These are phyloP conservation scores for Haematococcus lacustris DNA, from an alignment of 139 green algal genomes.

Conservation along the genomic window DNA sequence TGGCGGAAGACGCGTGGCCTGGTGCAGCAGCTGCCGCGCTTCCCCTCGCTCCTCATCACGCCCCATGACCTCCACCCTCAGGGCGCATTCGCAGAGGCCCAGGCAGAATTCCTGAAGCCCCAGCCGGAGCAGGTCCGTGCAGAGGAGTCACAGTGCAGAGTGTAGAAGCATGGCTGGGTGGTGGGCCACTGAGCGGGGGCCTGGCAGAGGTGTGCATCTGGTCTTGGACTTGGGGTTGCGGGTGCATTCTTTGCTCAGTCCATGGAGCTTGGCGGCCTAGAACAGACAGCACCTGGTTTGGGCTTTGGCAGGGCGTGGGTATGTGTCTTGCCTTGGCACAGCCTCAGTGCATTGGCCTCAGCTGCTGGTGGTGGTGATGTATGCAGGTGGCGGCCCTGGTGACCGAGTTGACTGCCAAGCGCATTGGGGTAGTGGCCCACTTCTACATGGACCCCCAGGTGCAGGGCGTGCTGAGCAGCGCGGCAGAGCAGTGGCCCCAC, in stretches of 20 bases:
- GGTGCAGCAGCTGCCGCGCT: slow-evolving; percentile 46
- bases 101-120: slow-evolving; percentile 69
- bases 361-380: too few species aligned
- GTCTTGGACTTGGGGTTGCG: too few species aligned
- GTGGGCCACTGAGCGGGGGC: too few species aligned
- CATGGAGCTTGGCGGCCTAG: too few species aligned
- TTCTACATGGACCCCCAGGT: slow-evolving; percentile 99
- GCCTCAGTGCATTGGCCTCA: too few species aligned
- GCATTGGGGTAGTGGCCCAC: slow-evolving; percentile 96
- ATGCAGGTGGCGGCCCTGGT: slow-evolving; percentile 46
- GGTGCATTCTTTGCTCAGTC: too few species aligned
- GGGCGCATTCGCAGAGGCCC: slow-evolving; percentile 82
- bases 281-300: too few species aligned
- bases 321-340: too few species aligned
- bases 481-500: slow-evolving; percentile 82
- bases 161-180: too few species aligned
- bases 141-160: too few species aligned
- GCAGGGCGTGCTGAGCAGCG: slow-evolving; percentile 84
- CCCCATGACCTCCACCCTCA: slow-evolving; percentile 39
- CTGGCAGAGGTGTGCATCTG: too few species aligned
- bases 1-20: slow-evolving; percentile 51
- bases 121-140: slow-evolving; percentile 20
- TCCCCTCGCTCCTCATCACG: slow-evolving; percentile 84
- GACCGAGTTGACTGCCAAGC: slow-evolving; percentile 65
- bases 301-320: too few species aligned